phyloP scores from a whole-genome alignment of 2,329 filamentous ascomycete genomes.

The Ophiostoma ulmi region DNA sequence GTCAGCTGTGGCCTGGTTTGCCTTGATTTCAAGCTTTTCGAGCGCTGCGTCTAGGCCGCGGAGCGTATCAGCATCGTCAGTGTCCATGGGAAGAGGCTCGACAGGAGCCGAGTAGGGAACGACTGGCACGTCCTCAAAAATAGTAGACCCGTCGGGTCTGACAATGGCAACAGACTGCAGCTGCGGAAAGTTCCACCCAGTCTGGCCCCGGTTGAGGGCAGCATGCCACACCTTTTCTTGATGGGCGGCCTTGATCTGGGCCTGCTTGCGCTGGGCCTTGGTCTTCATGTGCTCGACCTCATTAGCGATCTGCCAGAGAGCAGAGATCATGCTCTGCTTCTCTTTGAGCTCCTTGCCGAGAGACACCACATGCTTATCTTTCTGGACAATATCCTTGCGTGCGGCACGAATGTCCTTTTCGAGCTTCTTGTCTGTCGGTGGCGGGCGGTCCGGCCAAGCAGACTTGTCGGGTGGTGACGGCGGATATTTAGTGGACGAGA shows the following conservation, averaged over 20 bases:
- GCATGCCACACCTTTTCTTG: not conserved
- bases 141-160: not conserved
- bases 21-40: not conserved
- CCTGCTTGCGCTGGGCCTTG: not conserved
- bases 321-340: not conserved
- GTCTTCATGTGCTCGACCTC: not conserved
- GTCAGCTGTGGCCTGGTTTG: not conserved
- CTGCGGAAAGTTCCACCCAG: not conserved
- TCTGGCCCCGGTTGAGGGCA: not conserved
- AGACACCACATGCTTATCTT: constrained; percentile 1
- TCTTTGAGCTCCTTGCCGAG: not conserved
- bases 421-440: constrained; percentile 16
- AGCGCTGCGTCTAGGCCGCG: not conserved
- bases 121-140: not conserved
- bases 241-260: not conserved
- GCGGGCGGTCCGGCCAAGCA: constrained; percentile 7
- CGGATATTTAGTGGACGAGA: constrained; percentile 12
- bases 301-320: not conserved
- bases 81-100: not conserved
- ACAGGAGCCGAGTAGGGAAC: not conserved
- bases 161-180: not conserved
- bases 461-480: constrained; percentile 14
- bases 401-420: constrained; percentile 22
- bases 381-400: constrained; percentile 16
- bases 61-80: not conserved